phyloP scores from a whole-genome alignment of 805 yeast species.

The Huiozyma naganishii region DNA sequence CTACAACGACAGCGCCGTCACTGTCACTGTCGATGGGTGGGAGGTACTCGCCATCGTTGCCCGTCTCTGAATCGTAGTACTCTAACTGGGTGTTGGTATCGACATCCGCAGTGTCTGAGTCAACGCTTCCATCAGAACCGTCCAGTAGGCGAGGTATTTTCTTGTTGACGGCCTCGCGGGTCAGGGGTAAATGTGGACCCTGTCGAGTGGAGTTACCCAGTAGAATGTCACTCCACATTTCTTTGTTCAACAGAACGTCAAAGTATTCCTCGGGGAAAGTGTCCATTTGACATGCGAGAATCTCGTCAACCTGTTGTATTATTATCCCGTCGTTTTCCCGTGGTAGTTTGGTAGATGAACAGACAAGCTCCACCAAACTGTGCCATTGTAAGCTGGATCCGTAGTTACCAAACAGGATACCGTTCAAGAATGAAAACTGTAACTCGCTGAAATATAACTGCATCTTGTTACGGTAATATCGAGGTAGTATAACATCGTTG shows the following conservation, averaged over 20 bases:
- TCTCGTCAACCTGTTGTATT: conserved; percentile 9
- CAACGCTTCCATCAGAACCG: background rate
- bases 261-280: conserved; percentile 18
- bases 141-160: background rate
- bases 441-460: conserved; percentile 40
- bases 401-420: conserved; percentile 47
- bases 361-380: conserved; percentile 34
- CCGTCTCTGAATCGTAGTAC: background rate
- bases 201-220: background rate
- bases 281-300: conserved; percentile 13
- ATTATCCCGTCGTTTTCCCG: background rate
- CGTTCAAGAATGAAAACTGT: conserved; percentile 39
- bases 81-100: background rate
- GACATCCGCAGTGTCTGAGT: background rate
- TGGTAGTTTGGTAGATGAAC: conserved; percentile 9
- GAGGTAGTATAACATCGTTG: conserved; percentile 23
- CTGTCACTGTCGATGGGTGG: conserved; percentile 1
- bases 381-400: conserved; percentile 60
- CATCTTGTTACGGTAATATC: conserved; percentile 13
- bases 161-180: background rate
- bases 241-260: conserved; percentile 13
- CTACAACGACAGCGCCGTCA: conserved; percentile 4
- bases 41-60: background rate
- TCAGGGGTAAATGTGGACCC: background rate
- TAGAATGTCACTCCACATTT: conserved; percentile 13